Evolutionary conservation across 257 asterid genomes (phyloP), one percentile per base, ranked within the genome.

Genomic region (Rehmannia glutinosa): DNA sequence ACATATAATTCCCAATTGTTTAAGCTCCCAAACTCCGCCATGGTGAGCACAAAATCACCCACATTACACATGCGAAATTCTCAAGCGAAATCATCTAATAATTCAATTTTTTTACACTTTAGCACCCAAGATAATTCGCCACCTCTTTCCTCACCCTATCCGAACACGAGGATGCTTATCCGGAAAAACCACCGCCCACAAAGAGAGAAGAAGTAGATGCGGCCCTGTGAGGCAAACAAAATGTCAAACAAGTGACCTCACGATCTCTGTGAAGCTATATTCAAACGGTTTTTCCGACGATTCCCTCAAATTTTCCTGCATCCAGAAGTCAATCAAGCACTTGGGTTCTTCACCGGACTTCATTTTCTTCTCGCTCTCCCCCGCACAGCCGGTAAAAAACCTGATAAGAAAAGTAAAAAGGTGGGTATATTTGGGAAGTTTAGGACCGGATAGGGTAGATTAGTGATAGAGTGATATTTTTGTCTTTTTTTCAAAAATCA

Each of bases 251-350:
- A 51, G 65, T 82, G 85, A 10, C 89, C 84, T 0, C 93, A n/a
- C 93, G 19, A 88, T 69, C 72, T 83, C 86, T 16, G 45, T 27
- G 73, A 58, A 45, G 28, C 49, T 73, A 55, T 68, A 72, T 4
- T 70, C 27, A 10, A 32, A 65, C n/a, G 77, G 53, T 15, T 47
- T 81, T 21, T 77, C 80, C 2, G 75, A 41, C 0, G 15, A 55
- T 59, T 81, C 87, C 70, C 78, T 58, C 13, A 81, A 16, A 17
- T 61, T 72, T n/a, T 82, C 93, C 52, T 75, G 85, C 83, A 77
- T 83, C 91, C 89, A 88, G 62, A 80, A 88, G 53, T 88, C 93
- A 27, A 88, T 86, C 67, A 88, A 47, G 30, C 93, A 88, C 5
- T 74, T 77, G 6, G 96, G 87, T 23, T 82, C 86, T 1, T 73